Conservation (phyloP, 2,329 filamentous ascomycete species). For the Fusarium heterosporum region DNA sequence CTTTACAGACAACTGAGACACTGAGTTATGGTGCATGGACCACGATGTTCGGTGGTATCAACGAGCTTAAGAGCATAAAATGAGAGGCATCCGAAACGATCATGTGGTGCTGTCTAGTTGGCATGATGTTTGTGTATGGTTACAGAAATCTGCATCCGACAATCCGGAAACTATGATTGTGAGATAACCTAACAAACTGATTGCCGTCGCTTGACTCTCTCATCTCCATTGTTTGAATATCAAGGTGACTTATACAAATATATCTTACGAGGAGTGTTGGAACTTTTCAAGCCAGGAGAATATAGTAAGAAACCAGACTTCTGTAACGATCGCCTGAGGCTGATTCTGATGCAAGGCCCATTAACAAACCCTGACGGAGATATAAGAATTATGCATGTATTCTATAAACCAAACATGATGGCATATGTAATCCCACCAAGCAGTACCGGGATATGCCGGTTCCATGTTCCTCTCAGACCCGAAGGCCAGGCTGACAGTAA, state of each 20-base stretch:
- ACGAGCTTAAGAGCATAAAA: background rate
- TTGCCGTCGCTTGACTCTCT: background rate
- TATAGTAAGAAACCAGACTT: background rate
- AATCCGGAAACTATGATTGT: background rate
- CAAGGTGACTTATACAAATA: slow-evolving; percentile 8
- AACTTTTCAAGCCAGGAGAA: background rate
- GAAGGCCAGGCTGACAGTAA: background rate
- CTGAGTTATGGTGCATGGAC: background rate
- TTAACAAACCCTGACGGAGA: background rate
- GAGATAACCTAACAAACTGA: background rate
- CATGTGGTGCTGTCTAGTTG: background rate
- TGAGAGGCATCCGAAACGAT: background rate
- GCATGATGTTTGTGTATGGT: background rate
- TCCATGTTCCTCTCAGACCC: background rate
- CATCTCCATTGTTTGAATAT: background rate
- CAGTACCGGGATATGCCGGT: background rate
- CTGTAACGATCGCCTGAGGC: background rate
- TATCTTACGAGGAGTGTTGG: background rate
- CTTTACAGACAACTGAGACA: slow-evolving; percentile 3
- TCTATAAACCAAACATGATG: background rate
- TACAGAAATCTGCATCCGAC: background rate
- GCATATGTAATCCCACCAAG: background rate
- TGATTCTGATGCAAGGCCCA: background rate
- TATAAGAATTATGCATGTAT: background rate
- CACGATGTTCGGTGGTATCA: background rate